Evolutionary conservation across 2,329 filamentous ascomycete genomes (phyloP).

Genomic region (Fulvia fulva): DNA sequence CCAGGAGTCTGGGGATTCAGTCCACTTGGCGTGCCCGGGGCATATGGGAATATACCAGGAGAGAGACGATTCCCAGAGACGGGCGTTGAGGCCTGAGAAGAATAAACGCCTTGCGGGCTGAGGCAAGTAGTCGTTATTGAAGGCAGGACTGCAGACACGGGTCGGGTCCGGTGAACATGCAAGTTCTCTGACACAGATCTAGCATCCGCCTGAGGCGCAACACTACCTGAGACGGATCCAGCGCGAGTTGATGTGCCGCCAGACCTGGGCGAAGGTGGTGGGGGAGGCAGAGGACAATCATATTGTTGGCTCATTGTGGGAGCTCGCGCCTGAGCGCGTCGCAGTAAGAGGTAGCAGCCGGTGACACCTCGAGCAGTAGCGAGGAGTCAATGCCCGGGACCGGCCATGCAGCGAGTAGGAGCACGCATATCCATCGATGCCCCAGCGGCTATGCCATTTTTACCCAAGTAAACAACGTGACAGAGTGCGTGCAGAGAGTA

Average conservation of each 20-base stretch:
- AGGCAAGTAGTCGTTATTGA: constrained; percentile 30
- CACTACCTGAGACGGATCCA: constrained; percentile 9
- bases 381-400: constrained; percentile 12
- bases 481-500: not conserved
- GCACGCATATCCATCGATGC: constrained; percentile 15
- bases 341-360: constrained; percentile 13
- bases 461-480: constrained; percentile 1
- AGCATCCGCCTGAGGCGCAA: constrained; percentile 31
- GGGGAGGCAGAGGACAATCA: constrained; percentile 27
- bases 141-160: constrained; percentile 18
- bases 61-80: constrained; percentile 35
- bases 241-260: constrained; percentile 18
- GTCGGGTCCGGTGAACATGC: not conserved
- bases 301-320: constrained; percentile 31
- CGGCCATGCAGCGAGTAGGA: constrained; percentile 22
- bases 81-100: constrained; percentile 33
- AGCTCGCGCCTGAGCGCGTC: constrained; percentile 20
- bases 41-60: constrained; percentile 24
- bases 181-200: constrained; percentile 11
- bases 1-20: constrained; percentile 20
- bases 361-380: constrained; percentile 15
- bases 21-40: constrained; percentile 22
- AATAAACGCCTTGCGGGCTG: constrained; percentile 26
- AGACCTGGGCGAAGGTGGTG: constrained; percentile 23
- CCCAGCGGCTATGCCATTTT: constrained; percentile 3